Evolutionary conservation across 345 rosid genomes (phyloP).

Genomic region (Sonneratia caseolaris): DNA sequence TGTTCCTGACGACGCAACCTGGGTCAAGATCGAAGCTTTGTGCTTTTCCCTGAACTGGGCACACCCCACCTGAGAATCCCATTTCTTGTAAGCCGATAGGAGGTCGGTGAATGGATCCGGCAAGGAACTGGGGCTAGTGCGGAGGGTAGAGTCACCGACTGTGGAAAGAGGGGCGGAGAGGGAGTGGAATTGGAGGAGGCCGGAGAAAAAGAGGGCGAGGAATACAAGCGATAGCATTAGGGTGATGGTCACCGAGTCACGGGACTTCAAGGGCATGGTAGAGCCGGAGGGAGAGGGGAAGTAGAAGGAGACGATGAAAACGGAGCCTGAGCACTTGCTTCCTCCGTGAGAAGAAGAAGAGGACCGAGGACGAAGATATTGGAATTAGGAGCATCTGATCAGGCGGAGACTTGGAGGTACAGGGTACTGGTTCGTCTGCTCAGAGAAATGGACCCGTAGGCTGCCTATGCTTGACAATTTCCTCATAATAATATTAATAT

Average conservation of each 20-base stretch:
- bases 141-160: conserved; percentile 5
- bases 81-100: conserved; percentile 39
- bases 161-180: conserved; percentile 26
- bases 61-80: conserved; percentile 88
- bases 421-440: too few species aligned
- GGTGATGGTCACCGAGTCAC: conserved; percentile 34
- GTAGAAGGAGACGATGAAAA: too few species aligned
- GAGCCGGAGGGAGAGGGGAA: neutral
- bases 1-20: conserved; percentile 17
- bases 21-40: conserved; percentile 12
- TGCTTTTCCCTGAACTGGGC: conserved; percentile 41
- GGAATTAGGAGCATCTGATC: too few species aligned
- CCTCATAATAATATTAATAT: too few species aligned
- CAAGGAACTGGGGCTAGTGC: conserved; percentile 6
- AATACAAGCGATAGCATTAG: conserved; percentile 56
- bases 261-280: conserved; percentile 53
- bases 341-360: too few species aligned
- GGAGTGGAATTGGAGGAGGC: conserved; percentile 68
- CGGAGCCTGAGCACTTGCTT: too few species aligned
- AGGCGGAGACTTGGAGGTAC: too few species aligned
- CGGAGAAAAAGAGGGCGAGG: conserved; percentile 63
- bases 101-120: conserved; percentile 57
- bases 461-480: too few species aligned
- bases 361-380: too few species aligned
- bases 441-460: too few species aligned